These are phyloP conservation scores for rapeseed (Brassica napus) DNA, from an alignment of 345 rosid genomes.

Conservation along the genomic window DNA sequence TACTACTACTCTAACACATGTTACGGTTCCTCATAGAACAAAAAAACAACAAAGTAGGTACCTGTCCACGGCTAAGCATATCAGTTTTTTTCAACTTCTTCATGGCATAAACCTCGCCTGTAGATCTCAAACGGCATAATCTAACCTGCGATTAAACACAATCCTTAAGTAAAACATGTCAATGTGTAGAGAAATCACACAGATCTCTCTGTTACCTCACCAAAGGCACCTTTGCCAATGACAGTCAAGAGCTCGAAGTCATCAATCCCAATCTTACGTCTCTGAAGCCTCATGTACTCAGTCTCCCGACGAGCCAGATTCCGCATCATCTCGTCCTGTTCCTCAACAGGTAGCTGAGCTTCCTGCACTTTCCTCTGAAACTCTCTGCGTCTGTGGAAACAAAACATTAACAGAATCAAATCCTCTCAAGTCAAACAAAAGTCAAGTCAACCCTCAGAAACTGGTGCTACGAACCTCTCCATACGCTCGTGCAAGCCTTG, in stretches of 20 bases:
- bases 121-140: slow-evolving; percentile 79
- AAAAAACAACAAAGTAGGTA: slow-evolving; percentile 15
- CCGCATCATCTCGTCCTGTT: slow-evolving; percentile 86
- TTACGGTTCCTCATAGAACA: background rate
- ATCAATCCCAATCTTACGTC: slow-evolving; percentile 93
- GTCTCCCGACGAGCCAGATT: slow-evolving; percentile 86
- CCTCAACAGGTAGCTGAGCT: slow-evolving; percentile 82
- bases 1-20: background rate
- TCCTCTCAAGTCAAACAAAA: slow-evolving; percentile 9
- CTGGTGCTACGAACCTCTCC: slow-evolving; percentile 57
- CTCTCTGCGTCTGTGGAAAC: slow-evolving; percentile 57
- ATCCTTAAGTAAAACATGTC: background rate
- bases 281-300: slow-evolving; percentile 91
- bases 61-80: slow-evolving; percentile 99
- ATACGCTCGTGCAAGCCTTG: slow-evolving; percentile 94
- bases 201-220: slow-evolving; percentile 55
- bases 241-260: slow-evolving; percentile 88
- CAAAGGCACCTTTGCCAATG: slow-evolving; percentile 97
- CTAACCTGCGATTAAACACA: slow-evolving; percentile 61
- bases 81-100: slow-evolving; percentile 95
- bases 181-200: slow-evolving; percentile 2
- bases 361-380: slow-evolving; percentile 86
- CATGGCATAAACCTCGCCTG: slow-evolving; percentile 91
- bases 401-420: background rate
- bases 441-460: background rate